These are phyloP conservation scores for Daedaleopsis sinensis DNA, from an alignment of 768 basidiomycete species.

Conservation along the genomic window DNA sequence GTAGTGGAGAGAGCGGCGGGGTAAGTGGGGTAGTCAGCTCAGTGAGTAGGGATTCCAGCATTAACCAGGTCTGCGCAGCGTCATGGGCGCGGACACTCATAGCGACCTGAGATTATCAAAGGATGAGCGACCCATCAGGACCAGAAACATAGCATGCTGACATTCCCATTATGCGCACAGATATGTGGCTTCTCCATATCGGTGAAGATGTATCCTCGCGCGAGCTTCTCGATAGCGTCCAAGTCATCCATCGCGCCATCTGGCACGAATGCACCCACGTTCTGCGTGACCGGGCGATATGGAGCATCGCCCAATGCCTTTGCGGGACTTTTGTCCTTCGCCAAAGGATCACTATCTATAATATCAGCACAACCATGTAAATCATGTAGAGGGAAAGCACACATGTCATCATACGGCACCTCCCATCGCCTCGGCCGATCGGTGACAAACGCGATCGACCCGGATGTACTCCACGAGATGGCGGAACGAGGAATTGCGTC, in stretches of 20 bases:
- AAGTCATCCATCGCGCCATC: conserved; percentile 42
- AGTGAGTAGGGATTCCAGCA: conserved; percentile 59
- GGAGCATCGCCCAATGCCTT: conserved; percentile 66
- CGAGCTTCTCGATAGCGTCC: conserved; percentile 60
- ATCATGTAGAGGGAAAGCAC: not conserved
- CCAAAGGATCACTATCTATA: conserved; percentile 34
- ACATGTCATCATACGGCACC: conserved; percentile 83
- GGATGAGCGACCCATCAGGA: not conserved
- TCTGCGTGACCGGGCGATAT: conserved; percentile 55
- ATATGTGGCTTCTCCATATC: conserved; percentile 47
- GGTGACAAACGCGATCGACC: conserved; percentile 67
- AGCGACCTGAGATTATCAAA: conserved; percentile 38
- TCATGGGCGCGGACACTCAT: conserved; percentile 56
- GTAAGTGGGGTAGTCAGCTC: conserved; percentile 42
- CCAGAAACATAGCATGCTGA: conserved; percentile 20
- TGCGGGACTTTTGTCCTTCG: conserved; percentile 35
- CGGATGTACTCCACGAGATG: conserved; percentile 65
- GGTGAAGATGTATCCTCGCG: conserved; percentile 61
- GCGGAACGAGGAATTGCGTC: conserved; percentile 68
- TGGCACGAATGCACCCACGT: conserved; percentile 53
- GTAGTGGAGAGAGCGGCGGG: conserved; percentile 31
- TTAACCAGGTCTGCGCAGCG: conserved; percentile 67
- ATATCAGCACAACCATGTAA: not conserved
- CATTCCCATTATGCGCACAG: conserved; percentile 67
- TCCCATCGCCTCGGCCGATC: conserved; percentile 60